Conservation (phyloP, 306 rosid species). For the Hippophae rhamnoides region DNA sequence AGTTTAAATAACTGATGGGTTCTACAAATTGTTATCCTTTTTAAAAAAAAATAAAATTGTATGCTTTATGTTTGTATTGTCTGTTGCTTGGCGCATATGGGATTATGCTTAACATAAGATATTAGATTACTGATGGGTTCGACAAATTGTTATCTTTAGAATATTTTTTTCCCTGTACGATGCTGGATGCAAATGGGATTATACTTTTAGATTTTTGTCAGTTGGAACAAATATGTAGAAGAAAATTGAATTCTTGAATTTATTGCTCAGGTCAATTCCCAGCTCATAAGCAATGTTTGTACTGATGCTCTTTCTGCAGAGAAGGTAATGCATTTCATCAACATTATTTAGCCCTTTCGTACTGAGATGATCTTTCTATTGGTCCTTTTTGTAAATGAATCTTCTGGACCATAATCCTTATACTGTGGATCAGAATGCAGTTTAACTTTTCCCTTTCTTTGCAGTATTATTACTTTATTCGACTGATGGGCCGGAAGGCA, state of each 20-base stretch:
- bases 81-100: no score
- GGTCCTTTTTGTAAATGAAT: background rate
- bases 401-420: background rate
- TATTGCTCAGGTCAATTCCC: constrained; percentile 81
- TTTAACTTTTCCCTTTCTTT: background rate
- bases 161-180: no score
- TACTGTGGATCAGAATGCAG: background rate
- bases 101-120: no score
- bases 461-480: constrained; percentile 89
- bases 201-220: no score
- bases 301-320: constrained; percentile 97
- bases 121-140: no score
- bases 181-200: no score
- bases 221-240: constrained; percentile 1
- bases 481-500: constrained; percentile 98
- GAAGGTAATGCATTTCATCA: constrained; percentile 46
- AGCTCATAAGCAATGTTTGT: constrained; percentile 94
- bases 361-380: background rate
- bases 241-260: constrained; percentile 1
- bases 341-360: background rate
- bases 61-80: no score
- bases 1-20: no score
- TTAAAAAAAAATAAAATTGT: no score
- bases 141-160: no score
- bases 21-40: no score